Conservation (phyloP, 805 yeast genomes). For the Dipodascopsis uninucleata region DNA sequence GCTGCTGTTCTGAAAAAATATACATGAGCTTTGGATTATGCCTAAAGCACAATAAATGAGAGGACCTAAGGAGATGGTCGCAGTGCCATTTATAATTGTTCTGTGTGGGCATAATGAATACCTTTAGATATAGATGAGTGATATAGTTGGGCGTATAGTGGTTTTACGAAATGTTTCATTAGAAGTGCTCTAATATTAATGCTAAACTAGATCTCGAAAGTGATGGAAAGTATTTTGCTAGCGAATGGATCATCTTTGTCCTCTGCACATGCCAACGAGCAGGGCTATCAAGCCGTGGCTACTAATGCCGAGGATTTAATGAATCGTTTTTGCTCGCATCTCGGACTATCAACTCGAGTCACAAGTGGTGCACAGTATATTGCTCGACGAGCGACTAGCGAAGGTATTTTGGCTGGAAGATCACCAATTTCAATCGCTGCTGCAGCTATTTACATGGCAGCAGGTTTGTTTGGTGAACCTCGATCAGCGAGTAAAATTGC, state of each 20-base stretch:
- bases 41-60: no score
- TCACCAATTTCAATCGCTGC: slow-evolving; percentile 98
- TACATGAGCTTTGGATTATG: no score
- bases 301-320: slow-evolving; percentile 92
- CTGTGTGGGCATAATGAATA: no score
- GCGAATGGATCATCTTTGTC: slow-evolving; percentile 34
- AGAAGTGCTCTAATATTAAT: neutral
- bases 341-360: slow-evolving; percentile 79
- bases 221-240: slow-evolving; percentile 65
- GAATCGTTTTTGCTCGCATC: slow-evolving; percentile 91
- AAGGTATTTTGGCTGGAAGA: slow-evolving; percentile 92
- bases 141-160: no score
- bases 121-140: no score
- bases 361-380: slow-evolving; percentile 91
- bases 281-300: slow-evolving; percentile 63
- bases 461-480: slow-evolving; percentile 76
- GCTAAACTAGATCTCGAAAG: slow-evolving; percentile 47
- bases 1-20: no score
- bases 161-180: no score
- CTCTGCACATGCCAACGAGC: slow-evolving; percentile 35
- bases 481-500: slow-evolving; percentile 77
- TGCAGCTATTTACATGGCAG: slow-evolving; percentile 91
- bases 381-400: slow-evolving; percentile 83
- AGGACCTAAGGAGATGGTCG: no score
- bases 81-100: no score